Conservation (phyloP, 495 filamentous ascomycete species). For the Parathielavia appendiculata region DNA sequence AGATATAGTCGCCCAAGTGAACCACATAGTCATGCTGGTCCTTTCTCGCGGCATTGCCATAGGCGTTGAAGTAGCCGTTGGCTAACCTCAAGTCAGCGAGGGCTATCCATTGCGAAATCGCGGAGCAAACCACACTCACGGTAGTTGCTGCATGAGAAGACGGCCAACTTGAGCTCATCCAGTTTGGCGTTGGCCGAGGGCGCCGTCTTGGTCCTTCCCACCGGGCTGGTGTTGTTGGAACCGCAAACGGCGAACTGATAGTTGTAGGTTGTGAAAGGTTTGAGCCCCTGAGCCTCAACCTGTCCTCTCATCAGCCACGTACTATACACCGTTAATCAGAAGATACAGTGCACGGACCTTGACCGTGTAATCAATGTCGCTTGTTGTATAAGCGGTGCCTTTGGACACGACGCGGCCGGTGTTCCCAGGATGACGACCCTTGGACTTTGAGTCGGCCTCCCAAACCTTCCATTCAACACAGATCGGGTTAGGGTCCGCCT, state of each 20-base stretch:
- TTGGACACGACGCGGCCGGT: constrained; percentile 33
- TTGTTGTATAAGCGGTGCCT: constrained; percentile 55
- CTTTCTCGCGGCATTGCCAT: constrained; percentile 59
- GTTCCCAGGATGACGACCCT: constrained; percentile 4
- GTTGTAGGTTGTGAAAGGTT: constrained; percentile 52
- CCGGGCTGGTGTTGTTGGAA: constrained; percentile 39
- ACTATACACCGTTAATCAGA: not conserved
- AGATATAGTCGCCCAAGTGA: constrained; percentile 64
- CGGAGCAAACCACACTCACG: constrained; percentile 34
- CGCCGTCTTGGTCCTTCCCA: constrained; percentile 51
- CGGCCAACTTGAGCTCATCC: constrained; percentile 41
- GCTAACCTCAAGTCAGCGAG: constrained; percentile 28
- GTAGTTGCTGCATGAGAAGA: constrained; percentile 51
- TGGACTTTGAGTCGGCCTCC: constrained; percentile 18
- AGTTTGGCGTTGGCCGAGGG: constrained; percentile 37
- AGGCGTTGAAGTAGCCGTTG: constrained; percentile 58
- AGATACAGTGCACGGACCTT: constrained; percentile 21
- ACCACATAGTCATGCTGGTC: constrained; percentile 58
- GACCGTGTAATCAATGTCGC: constrained; percentile 62
- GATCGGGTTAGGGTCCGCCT: constrained; percentile 50
- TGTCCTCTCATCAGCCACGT: constrained; percentile 21
- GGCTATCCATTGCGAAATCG: not conserved
- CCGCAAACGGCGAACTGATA: constrained; percentile 51
- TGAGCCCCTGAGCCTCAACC: constrained; percentile 54
- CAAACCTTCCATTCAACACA: constrained; percentile 51